Conservation (phyloP, 1,284 basidiomycete genomes). For the Stereum hirsutum region DNA sequence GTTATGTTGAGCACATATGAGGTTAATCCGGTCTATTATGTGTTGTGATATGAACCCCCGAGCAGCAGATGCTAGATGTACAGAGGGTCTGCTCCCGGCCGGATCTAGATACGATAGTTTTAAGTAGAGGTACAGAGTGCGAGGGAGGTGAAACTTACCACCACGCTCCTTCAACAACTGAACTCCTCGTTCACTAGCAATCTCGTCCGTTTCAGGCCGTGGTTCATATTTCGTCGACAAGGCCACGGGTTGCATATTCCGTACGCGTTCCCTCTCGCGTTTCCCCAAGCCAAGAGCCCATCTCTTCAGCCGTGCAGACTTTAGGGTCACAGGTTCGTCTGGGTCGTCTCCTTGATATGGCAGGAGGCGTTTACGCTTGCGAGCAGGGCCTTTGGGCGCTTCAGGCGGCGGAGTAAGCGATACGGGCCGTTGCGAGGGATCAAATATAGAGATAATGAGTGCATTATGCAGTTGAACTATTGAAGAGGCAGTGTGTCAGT, state of each 20-base stretch:
- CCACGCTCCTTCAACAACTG: constrained; percentile 52
- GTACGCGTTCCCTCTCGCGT: constrained; percentile 63
- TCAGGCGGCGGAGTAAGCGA: constrained; percentile 54
- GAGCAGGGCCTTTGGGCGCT: constrained; percentile 49
- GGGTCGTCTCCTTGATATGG: constrained; percentile 59
- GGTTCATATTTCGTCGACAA: constrained; percentile 22
- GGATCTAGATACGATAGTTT: constrained; percentile 35
- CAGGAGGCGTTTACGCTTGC: constrained; percentile 61
- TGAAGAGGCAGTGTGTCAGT: constrained; percentile 4
- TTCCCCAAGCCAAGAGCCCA: constrained; percentile 67
- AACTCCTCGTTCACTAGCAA: constrained; percentile 61
- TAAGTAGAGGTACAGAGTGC: constrained; percentile 1
- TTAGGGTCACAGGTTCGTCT: constrained; percentile 39
- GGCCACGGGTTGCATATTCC: constrained; percentile 31
- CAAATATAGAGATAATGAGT: constrained; percentile 71
- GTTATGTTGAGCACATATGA: constrained; percentile 72
- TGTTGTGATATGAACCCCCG: constrained; percentile 68
- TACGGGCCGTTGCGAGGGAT: constrained; percentile 61
- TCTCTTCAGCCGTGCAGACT: constrained; percentile 59
- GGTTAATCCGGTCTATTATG: constrained; percentile 67
- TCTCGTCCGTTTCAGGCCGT: constrained; percentile 50
- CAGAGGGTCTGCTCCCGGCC: constrained; percentile 58
- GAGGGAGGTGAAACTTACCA: constrained; percentile 28
- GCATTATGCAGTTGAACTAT: constrained; percentile 74
- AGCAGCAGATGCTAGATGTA: constrained; percentile 61